Percentiles rank a stretch among this genome's conserved stretches.
Evolutionary conservation across 441 rosid species (phyloP).

Genomic region (Gossypium laxum): DNA sequence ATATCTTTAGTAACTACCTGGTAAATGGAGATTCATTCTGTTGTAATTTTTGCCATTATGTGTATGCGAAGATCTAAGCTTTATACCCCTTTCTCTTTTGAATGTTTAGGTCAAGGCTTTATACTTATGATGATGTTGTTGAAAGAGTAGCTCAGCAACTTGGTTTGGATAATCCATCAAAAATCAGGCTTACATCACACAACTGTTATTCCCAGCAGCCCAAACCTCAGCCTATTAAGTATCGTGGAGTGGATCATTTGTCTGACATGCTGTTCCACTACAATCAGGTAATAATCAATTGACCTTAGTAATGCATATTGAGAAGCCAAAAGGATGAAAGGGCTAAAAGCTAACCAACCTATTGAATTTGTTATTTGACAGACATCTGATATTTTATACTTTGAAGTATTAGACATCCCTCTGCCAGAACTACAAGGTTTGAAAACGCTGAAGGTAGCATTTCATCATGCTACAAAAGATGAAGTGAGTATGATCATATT

Average conservation of each 20-base stretch:
- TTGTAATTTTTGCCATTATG: neutral
- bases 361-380: conserved; percentile 15
- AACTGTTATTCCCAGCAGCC: conserved; percentile 54
- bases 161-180: conserved; percentile 41
- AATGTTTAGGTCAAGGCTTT: conserved; percentile 38
- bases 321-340: neutral
- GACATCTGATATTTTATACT: conserved; percentile 46
- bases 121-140: conserved; percentile 45
- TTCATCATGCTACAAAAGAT: conserved; percentile 44
- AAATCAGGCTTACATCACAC: conserved; percentile 46
- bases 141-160: conserved; percentile 42
- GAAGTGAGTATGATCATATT: conserved; percentile 31
- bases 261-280: conserved; percentile 48
- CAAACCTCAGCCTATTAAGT: conserved; percentile 49
- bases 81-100: neutral
- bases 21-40: neutral
- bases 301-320: neutral
- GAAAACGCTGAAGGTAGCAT: conserved; percentile 44
- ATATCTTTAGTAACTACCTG: neutral
- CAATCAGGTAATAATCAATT: conserved; percentile 33
- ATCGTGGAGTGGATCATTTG: conserved; percentile 41
- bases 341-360: conserved; percentile 1
- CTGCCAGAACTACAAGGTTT: conserved; percentile 46
- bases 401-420: conserved; percentile 46
- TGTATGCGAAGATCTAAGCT: neutral